These are phyloP conservation scores for Straminergon stramineum DNA, from an alignment of 225 moss, liverwort and hornwort genomes.

Conservation along the genomic window DNA sequence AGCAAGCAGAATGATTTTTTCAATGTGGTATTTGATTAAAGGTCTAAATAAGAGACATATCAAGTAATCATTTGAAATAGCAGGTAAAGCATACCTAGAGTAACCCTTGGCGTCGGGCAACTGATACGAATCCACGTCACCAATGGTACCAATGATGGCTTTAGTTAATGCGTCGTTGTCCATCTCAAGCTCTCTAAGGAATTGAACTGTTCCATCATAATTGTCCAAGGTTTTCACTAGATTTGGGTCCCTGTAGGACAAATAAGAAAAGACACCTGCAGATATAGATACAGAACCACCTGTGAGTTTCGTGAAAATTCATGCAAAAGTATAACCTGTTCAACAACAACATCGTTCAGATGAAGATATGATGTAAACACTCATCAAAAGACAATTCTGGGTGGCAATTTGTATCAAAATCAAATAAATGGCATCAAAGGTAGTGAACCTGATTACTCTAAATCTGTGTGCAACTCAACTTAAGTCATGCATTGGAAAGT, in stretches of 20 bases:
- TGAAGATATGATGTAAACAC: neutral
- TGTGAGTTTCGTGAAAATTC: neutral
- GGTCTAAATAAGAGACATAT: neutral
- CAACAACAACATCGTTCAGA: neutral
- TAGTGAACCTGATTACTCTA: neutral
- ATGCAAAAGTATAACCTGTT: neutral
- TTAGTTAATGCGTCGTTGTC: slow-evolving; percentile 89
- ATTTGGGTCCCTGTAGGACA: slow-evolving; percentile 95
- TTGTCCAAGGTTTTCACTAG: slow-evolving; percentile 85
- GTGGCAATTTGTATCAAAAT: neutral
- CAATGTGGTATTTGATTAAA: neutral
- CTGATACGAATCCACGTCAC: slow-evolving; percentile 98
- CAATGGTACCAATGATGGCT: slow-evolving; percentile 97
- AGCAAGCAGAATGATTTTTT: neutral
- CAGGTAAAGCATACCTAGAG: slow-evolving; percentile 43
- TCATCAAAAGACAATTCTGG: neutral
- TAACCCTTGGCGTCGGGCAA: slow-evolving; percentile 98
- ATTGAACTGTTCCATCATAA: slow-evolving; percentile 91
- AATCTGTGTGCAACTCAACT: neutral
- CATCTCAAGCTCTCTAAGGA: slow-evolving; percentile 71
- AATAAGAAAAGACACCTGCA: slow-evolving; percentile 86
- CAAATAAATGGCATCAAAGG: neutral
- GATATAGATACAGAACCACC: neutral
- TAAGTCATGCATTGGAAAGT: neutral
- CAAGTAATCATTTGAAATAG: neutral